Percentiles rank a stretch among this genome's conserved stretches.
Evolutionary conservation across 306 rosid genomes (phyloP).

Genomic region (Adenanthera pavonina): DNA sequence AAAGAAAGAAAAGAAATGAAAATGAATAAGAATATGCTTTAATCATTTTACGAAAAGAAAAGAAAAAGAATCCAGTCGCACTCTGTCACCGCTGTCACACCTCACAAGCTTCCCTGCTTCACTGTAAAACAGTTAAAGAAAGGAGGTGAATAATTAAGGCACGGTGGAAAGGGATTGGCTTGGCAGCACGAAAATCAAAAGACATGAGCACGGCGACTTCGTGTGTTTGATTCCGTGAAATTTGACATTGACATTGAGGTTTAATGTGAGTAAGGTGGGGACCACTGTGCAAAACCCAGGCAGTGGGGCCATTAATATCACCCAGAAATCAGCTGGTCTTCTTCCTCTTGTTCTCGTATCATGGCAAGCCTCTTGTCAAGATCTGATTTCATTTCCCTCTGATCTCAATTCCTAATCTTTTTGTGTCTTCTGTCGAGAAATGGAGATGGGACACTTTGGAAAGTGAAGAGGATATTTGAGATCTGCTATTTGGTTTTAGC

Average conservation of each 20-base stretch:
- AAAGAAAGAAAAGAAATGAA: not conserved
- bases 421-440: slow-evolving; percentile 34
- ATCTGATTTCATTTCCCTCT: slow-evolving; percentile 56
- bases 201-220: not conserved
- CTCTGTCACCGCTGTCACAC: not conserved
- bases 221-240: slow-evolving; percentile 19
- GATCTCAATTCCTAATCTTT: slow-evolving; percentile 44
- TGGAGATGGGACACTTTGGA: slow-evolving; percentile 18
- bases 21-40: not conserved
- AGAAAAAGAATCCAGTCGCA: not conserved
- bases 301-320: slow-evolving; percentile 50
- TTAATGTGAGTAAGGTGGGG: slow-evolving; percentile 35
- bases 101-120: slow-evolving; percentile 1
- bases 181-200: slow-evolving; percentile 7
- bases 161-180: not conserved
- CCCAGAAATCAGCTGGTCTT: slow-evolving; percentile 62
- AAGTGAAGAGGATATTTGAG: slow-evolving; percentile 50
- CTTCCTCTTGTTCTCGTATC: slow-evolving; percentile 31
- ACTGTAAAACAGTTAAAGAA: not conserved
- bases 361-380: slow-evolving; percentile 52
- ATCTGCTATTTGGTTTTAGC: slow-evolving; percentile 64
- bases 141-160: slow-evolving; percentile 10
- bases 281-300: slow-evolving; percentile 42
- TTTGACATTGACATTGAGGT: not conserved
- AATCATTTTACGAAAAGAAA: not conserved